A percentile compares a stretch with the other conserved stretches of the same genome.
Evolutionary conservation across 192 early-diverging fungal genomes (phyloP).

Genomic region (Coemansia sp.): DNA sequence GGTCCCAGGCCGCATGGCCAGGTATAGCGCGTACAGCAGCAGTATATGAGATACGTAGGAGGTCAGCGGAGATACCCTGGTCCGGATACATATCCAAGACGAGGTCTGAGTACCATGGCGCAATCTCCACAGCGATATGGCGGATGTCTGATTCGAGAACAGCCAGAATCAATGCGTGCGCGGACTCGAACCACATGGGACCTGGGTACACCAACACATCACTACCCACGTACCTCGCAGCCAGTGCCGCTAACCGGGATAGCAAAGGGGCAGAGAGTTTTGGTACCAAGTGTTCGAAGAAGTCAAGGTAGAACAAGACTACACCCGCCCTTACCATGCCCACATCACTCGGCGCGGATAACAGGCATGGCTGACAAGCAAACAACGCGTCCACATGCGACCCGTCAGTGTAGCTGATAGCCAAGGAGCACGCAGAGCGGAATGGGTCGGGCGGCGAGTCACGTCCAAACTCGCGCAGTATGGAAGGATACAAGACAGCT

Average conservation of each 20-base stretch:
- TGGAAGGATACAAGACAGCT: conserved; percentile 19
- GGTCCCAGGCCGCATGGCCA: conserved; percentile 8
- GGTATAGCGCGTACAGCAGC: conserved; percentile 17
- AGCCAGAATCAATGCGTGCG: conserved; percentile 36
- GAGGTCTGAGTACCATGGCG: conserved; percentile 36
- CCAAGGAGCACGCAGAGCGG: conserved; percentile 5
- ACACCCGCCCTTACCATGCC: neutral
- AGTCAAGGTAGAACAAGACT: conserved; percentile 45
- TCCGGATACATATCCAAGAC: conserved; percentile 26
- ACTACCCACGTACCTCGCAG: conserved; percentile 14
- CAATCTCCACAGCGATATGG: conserved; percentile 9
- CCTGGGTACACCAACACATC: neutral
- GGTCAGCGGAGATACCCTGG: conserved; percentile 16
- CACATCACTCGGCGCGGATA: neutral
- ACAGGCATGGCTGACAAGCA: conserved; percentile 20
- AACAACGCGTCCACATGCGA: conserved; percentile 16
- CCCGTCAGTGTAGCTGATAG: neutral
- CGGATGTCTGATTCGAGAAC: conserved; percentile 17
- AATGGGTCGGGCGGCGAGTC: conserved; percentile 18
- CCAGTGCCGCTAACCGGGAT: conserved; percentile 26
- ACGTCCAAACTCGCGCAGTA: conserved; percentile 13
- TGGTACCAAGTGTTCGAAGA: conserved; percentile 33
- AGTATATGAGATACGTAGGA: conserved; percentile 36
- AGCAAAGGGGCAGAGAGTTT: conserved; percentile 4
- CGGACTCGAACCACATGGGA: conserved; percentile 45